Conservation (phyloP, 108 stramenopile species). For the Nitzschia palea region DNA sequence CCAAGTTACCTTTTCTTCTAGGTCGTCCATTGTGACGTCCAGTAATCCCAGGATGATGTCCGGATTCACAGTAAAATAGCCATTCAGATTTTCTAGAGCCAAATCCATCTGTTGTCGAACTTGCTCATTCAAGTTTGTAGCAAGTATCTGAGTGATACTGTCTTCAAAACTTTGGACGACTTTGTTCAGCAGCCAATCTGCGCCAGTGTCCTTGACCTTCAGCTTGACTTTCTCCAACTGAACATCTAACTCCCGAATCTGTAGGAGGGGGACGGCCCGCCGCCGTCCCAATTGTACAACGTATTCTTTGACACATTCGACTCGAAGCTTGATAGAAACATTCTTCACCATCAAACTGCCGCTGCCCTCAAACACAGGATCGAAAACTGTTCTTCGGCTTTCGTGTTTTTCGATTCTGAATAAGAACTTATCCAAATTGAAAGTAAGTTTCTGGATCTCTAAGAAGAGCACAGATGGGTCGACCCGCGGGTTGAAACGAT, state of each 20-base stretch:
- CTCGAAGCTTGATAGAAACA: slow-evolving; percentile 70
- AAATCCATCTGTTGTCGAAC: slow-evolving; percentile 57
- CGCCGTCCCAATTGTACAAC: slow-evolving; percentile 31
- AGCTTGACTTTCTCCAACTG: slow-evolving; percentile 64
- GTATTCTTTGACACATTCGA: slow-evolving; percentile 69
- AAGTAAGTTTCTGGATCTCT: slow-evolving; percentile 75
- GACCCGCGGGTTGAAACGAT: slow-evolving; percentile 63
- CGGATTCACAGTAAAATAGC: slow-evolving; percentile 70
- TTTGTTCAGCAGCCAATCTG: slow-evolving; percentile 78
- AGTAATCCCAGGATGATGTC: slow-evolving; percentile 66
- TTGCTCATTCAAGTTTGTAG: slow-evolving; percentile 71
- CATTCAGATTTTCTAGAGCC: slow-evolving; percentile 68
- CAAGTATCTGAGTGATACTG: slow-evolving; percentile 65
- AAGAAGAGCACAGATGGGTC: slow-evolving; percentile 79
- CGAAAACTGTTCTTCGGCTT: slow-evolving; percentile 57
- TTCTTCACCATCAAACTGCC: slow-evolving; percentile 66
- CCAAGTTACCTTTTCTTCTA: slow-evolving; percentile 66
- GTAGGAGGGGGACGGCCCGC: slow-evolving; percentile 53
- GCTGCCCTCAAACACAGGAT: slow-evolving; percentile 82
- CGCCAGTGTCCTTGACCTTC: slow-evolving; percentile 65
- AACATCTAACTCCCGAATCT: slow-evolving; percentile 57
- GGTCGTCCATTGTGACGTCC: slow-evolving; percentile 74
- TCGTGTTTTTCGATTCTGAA: slow-evolving; percentile 80
- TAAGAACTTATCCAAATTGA: slow-evolving; percentile 64
- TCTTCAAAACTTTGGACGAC: slow-evolving; percentile 72